Evolutionary conservation across 1,139 yeast genomes (phyloP).

Genomic region (Saccharomyces pastorianus): DNA sequence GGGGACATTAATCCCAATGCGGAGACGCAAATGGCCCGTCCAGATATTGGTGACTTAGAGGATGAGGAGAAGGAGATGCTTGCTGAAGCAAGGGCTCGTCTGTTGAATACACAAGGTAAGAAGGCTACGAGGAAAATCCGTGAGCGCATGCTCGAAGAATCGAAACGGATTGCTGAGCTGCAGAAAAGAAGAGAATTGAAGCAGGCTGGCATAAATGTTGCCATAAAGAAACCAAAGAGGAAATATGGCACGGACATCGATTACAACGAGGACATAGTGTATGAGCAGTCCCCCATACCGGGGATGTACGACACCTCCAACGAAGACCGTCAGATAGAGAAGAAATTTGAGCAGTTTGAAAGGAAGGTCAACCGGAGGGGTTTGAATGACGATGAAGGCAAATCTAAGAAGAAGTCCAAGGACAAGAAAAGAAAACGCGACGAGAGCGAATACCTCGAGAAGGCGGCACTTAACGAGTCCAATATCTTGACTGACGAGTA

Average conservation of each 20-base stretch:
- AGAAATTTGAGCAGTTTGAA: constrained; percentile 40
- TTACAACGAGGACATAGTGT: constrained; percentile 75
- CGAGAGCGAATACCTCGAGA: constrained; percentile 9
- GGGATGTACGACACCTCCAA: constrained; percentile 64
- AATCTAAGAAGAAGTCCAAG: constrained; percentile 22
- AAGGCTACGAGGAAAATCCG: constrained; percentile 88
- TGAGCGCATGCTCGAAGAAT: constrained; percentile 71
- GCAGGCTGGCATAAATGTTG: constrained; percentile 69
- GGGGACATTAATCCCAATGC: constrained; percentile 65
- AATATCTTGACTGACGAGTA: constrained; percentile 36
- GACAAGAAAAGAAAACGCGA: constrained; percentile 27
- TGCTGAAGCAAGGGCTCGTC: constrained; percentile 84
- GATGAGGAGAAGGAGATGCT: constrained; percentile 91
- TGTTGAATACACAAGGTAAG: constrained; percentile 90
- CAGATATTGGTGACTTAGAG: constrained; percentile 70
- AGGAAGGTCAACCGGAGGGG: constrained; percentile 43
- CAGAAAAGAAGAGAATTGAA: constrained; percentile 81
- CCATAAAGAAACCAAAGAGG: constrained; percentile 35
- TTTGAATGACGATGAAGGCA: constrained; percentile 32
- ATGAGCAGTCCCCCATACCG: constrained; percentile 60
- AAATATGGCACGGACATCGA: constrained; percentile 63
- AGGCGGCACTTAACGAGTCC: constrained; percentile 14
- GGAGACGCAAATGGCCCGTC: constrained; percentile 76
- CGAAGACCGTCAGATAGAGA: constrained; percentile 42
- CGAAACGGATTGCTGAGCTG: constrained; percentile 64